Evolutionary conservation across 2,329 filamentous ascomycete genomes (phyloP), one percentile per base, ranked within the genome.

Genomic region (Fusarium nisikadoi): DNA sequence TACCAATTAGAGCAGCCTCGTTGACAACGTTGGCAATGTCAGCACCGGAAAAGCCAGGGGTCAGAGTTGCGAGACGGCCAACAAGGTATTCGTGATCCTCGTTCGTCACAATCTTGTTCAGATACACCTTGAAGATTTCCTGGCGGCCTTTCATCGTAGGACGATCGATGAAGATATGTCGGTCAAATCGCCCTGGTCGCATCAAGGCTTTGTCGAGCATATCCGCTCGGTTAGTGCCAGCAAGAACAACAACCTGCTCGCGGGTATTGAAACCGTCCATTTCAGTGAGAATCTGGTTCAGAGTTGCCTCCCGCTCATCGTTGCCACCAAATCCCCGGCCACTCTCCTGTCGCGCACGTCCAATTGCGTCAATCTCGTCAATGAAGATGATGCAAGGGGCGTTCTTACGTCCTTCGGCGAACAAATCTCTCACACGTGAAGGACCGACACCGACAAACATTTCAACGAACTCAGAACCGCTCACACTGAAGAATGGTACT

Each of bases 391-490:
- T 99, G 84, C 96, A 99, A 7, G 96, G 96, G 1, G 96, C 93
- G 83, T 94, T 97, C 86, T 98, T 98, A 65, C 96, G 91, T 23
- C 96, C 96, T 76, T 94, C 97, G 63, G 94, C 91, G 79, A 99
- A 99, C 57, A 99, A 85, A 82, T 99, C 96, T 77, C 96, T 91
- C 55, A 99, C 96, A 83, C 96, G 90, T 35, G 95, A 98, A 25
- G 96, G 94, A 82, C 96, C 96, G 67, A 99, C 96, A 89, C 96
- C 96, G 56, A 99, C 96, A 80, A 99, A 99, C 95, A 99, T 99
- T 84, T 99, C 96, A 36, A 99, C 95, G 80, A 99, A 99, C 81
- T 99, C 96, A 53, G 96, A 99, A 80, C 96, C 96, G 81, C 94
- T 98, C 77, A 99, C 96, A 78, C 94, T 97, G 88, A 95, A 99